Evolutionary conservation across 2,329 filamentous ascomycete species (phyloP).

Genomic region (Drechslera avenae): DNA sequence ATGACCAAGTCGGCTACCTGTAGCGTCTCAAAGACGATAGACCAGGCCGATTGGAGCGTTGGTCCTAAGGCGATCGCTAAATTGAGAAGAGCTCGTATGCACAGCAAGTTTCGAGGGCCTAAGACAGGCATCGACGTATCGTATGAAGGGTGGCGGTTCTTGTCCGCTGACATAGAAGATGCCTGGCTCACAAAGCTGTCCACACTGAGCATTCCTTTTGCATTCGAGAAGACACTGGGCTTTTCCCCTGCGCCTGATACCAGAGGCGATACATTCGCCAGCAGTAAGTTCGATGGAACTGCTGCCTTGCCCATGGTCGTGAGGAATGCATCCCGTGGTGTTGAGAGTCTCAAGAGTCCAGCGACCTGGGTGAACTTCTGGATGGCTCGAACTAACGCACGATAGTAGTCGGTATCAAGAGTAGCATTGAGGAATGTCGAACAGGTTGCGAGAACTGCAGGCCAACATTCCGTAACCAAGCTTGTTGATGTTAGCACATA

Average conservation of each 20-base stretch:
- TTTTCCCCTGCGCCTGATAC: conserved; percentile 56
- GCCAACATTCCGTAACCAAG: conserved; percentile 93
- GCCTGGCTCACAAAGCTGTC: conserved; percentile 69
- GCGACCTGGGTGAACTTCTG: conserved; percentile 96
- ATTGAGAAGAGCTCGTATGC: conserved; percentile 88
- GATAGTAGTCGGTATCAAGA: conserved; percentile 91
- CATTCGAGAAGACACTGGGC: conserved; percentile 69
- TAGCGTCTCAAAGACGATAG: conserved; percentile 87
- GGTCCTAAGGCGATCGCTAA: conserved; percentile 92
- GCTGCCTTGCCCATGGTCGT: conserved; percentile 93
- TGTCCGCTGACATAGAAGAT: conserved; percentile 60
- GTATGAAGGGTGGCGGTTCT: conserved; percentile 63
- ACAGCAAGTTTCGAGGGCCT: conserved; percentile 88
- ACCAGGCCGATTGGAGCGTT: conserved; percentile 83
- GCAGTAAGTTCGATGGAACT: conserved; percentile 75
- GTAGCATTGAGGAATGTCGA: conserved; percentile 94
- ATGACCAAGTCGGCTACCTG: conserved; percentile 92
- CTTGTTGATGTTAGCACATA: conserved; percentile 78
- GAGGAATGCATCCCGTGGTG: conserved; percentile 90
- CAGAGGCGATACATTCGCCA: conserved; percentile 46
- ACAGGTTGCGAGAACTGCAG: conserved; percentile 89
- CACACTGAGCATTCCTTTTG: conserved; percentile 73
- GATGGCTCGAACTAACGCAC: conserved; percentile 86
- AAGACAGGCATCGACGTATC: conserved; percentile 59
- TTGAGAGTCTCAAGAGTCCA: conserved; percentile 80